Evolutionary conservation across 257 asterid genomes (phyloP).

Genomic region (Solanum lycopersicoides): DNA sequence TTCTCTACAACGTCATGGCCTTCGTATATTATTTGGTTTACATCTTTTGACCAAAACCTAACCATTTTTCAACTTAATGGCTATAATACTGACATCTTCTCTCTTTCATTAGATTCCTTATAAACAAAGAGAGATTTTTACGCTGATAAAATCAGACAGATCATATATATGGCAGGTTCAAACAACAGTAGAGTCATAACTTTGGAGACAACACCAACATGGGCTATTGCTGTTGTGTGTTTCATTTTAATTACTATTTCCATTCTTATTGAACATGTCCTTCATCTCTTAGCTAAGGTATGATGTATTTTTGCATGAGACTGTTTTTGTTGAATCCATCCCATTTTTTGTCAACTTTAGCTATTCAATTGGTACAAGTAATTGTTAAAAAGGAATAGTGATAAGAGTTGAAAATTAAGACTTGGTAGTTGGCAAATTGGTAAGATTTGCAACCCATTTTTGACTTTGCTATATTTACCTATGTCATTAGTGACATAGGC

Average conservation of each 20-base stretch:
- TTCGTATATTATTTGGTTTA: not conserved
- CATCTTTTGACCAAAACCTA: not conserved
- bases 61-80: not conserved
- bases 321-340: no score
- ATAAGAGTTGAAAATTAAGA: no score
- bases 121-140: not conserved
- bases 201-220: conserved; percentile 49
- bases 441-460: no score
- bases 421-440: no score
- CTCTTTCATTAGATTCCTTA: not conserved
- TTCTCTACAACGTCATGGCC: conserved; percentile 1
- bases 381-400: no score
- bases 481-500: no score
- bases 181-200: conserved; percentile 10
- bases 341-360: no score
- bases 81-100: not conserved
- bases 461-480: no score
- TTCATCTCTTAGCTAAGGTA: conserved; percentile 60
- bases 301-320: no score
- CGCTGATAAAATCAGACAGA: not conserved
- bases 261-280: conserved; percentile 51
- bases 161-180: conserved; percentile 3
- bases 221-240: conserved; percentile 68
- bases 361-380: no score
- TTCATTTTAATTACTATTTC: conserved; percentile 42